Conservation (phyloP, 352 stramenopile genomes). For the Phytopythium montanum region DNA sequence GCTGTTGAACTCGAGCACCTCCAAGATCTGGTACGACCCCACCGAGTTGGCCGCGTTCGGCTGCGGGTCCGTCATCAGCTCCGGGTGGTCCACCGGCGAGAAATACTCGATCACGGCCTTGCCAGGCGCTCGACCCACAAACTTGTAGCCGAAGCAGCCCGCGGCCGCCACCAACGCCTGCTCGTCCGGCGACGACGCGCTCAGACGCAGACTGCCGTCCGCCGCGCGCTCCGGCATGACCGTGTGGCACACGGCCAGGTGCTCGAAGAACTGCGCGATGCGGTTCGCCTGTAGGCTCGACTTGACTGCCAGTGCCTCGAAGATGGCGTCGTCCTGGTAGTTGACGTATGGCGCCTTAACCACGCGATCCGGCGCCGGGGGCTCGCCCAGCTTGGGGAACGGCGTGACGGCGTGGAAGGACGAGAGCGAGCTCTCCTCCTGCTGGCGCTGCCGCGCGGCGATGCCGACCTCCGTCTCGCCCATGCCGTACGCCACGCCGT, state of each 20-base stretch:
- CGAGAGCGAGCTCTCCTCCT: constrained; percentile 34
- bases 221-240: constrained; percentile 96
- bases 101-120: constrained; percentile 78
- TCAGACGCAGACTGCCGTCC: constrained; percentile 81
- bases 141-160: constrained; percentile 82
- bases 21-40: constrained; percentile 82
- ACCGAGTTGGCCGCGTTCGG: constrained; percentile 27
- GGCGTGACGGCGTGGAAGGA: constrained; percentile 33
- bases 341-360: constrained; percentile 82
- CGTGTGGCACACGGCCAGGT: constrained; percentile 93
- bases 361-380: constrained; percentile 38
- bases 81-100: constrained; percentile 41
- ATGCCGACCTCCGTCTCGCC: constrained; percentile 86
- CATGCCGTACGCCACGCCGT: constrained; percentile 91
- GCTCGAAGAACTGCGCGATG: constrained; percentile 81
- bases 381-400: constrained; percentile 18
- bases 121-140: constrained; percentile 59
- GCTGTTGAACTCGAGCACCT: constrained; percentile 94
- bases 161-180: constrained; percentile 85
- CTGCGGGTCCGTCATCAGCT: constrained; percentile 24
- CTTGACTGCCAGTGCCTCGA: constrained; percentile 47
- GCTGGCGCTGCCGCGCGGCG: constrained; percentile 55
- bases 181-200: constrained; percentile 90
- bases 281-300: constrained; percentile 34
- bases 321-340: constrained; percentile 82